Conservation (phyloP, 225 moss, liverwort and hornwort genomes). For the Physcomitrium patens region DNA sequence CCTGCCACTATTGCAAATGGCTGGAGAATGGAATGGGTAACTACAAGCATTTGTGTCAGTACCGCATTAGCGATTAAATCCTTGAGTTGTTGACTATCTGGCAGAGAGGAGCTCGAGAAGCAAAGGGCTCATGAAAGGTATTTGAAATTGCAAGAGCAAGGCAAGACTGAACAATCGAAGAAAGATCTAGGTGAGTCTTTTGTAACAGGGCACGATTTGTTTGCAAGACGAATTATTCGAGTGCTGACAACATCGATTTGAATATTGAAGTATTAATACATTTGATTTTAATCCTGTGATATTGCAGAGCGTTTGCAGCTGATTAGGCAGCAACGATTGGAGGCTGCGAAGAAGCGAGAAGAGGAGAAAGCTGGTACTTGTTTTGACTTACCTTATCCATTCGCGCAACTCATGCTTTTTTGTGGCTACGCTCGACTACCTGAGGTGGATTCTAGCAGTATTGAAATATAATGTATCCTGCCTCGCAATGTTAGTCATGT, state of each 20-base stretch:
- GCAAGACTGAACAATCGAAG: conserved; percentile 98
- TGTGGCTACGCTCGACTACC: background rate
- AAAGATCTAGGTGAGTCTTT: conserved; percentile 87
- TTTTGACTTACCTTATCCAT: background rate
- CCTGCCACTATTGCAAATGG: background rate
- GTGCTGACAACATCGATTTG: background rate
- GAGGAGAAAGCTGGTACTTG: conserved; percentile 88
- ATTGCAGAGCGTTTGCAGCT: conserved; percentile 83
- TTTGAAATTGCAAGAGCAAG: conserved; percentile 97
- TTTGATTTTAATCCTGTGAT: background rate
- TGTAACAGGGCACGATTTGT: background rate
- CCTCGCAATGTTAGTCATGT: background rate
- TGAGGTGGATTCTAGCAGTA: background rate
- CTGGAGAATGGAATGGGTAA: background rate
- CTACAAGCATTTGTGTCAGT: background rate
- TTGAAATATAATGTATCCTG: background rate
- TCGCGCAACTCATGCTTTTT: background rate
- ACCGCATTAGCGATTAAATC: background rate
- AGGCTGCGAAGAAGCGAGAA: conserved; percentile 97
- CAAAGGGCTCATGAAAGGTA: conserved; percentile 96
- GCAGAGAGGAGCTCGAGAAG: conserved; percentile 97
- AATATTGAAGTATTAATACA: background rate
- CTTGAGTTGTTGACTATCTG: background rate
- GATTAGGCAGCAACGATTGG: conserved; percentile 91
- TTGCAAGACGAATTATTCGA: background rate